Conservation (phyloP, 768 basidiomycete species). For the Naganishia onofrii region DNA sequence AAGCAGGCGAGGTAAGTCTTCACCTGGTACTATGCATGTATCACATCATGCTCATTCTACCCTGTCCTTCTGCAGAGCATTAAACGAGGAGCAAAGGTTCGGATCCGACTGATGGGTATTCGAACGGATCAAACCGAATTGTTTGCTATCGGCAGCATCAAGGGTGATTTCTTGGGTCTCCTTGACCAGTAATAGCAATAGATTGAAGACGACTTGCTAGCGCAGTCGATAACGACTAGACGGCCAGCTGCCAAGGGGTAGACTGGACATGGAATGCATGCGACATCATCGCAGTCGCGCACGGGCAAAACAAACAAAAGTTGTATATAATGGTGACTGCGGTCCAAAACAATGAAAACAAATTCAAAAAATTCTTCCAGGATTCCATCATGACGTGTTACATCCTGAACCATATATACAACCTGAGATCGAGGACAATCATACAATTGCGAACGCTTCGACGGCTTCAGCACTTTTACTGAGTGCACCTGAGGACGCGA, state of each 20-base stretch:
- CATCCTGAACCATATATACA: background rate
- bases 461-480: too few relatives aligned
- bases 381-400: background rate
- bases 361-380: background rate
- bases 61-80: conserved; percentile 58
- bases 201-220: background rate
- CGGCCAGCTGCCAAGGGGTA: too few relatives aligned
- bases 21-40: too few relatives aligned
- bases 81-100: conserved; percentile 85
- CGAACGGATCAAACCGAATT: conserved; percentile 97
- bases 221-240: too few relatives aligned
- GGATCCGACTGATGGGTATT: conserved; percentile 96
- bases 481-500: too few relatives aligned
- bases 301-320: conserved; percentile 18
- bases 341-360: conserved; percentile 9
- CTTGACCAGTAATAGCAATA: conserved; percentile 58
- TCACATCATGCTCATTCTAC: too few relatives aligned
- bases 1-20: conserved; percentile 57
- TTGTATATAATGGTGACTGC: conserved; percentile 22
- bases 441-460: background rate
- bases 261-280: background rate
- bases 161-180: conserved; percentile 94
- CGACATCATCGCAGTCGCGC: background rate
- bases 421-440: background rate
- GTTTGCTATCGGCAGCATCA: conserved; percentile 98